Evolutionary conservation across 306 rosid genomes (phyloP), one percentile per base, ranked within the genome.

Genomic region (Elaeagnus macrophylla): DNA sequence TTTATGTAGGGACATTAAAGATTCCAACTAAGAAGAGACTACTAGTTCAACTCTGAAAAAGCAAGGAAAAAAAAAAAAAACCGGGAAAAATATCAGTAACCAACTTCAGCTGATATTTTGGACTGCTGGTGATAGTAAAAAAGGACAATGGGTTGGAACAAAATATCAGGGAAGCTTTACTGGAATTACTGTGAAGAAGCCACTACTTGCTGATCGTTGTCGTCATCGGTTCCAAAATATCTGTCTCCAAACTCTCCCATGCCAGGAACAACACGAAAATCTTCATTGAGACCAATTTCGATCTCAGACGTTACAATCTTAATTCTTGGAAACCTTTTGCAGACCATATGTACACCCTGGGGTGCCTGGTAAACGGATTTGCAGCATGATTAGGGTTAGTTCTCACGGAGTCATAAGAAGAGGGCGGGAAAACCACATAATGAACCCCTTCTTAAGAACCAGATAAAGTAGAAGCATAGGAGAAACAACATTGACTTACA

Each of bases 241-340:
- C 96, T 57, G 78, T 93, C 99, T 51, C 99, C 99, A 70, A 93
- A 93, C 77, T 93, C 99, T 2, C 96, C 99, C 99, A 93, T 93
- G 53, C 99, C 96, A 0, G 99, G 99, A 20, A 88, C 59, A 40
- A 93, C 99, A 8, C 99, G 94, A 56, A 75, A 93, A 69, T 93
- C 90, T 56, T 69, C 57, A 61, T 88, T 93, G 77, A 93, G 71
- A 67, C 96, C 95, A 40, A 14, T 72, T 32, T 93, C 96, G 44
- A 88, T 88, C 80, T 93, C 96, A 52, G 99, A 93, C 39, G 99
- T 93, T 76, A 93, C 90, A 1, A 93, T 93, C 82, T 88, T 93
- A 74, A 93, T 72, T 48, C 88, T 77, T 2, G 99, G 99, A 66
- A 84, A 93, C 43, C 84, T 78, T 82, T 81, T 93, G 78, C 99